Base-by-base conservation (phyloP, 352 stramenopile species). In the Pythium phragmiticola region DNA sequence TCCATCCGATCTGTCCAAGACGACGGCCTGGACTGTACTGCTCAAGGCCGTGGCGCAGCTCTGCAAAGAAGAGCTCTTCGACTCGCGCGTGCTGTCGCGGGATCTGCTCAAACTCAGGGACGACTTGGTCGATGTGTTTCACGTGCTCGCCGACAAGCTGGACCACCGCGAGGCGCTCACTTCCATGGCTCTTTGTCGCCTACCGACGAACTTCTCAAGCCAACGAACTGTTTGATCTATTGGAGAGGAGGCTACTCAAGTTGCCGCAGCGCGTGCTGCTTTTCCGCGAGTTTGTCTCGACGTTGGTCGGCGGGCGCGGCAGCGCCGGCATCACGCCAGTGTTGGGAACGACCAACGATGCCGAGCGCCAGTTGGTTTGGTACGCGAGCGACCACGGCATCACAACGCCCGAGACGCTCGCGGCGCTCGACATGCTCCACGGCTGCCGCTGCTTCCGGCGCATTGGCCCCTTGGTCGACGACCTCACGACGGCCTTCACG, bases 41-140 rank as follows among this genome's bases (percentile, higher is more conserved):
- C 47, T 68, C 3, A n/a, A 21, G 3, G 30, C 34, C 4, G 61
- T 68, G 12, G 53, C 53, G 1, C 34, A 63, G 1, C 33, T 74
- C 28, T 73, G 48, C n/a, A 48, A 45, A 2, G 49, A 57, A 2
- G 72, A 82, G 52, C 41, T 80, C 3, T 76, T 76, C 43, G 36
- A 69, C 11, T 67, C 69, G 4, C 69, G 66, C 5, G 59, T 76
- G 0, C 45, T 80, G 12, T 78, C 74, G 3, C 63, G 66, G 1
- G 67, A 78, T 11, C 63, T 76, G 37, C 49, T 80, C 2, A 65
- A 52, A 7, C 47, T 82, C 19, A 68, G 62, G 4, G 63, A 74
- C 21, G 72, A 76, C 21, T 41, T 78, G 19, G 60, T 60, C 0
- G 57, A 69, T 9, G 30, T 66, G 9, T 77, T 78, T 23, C 61